These are phyloP conservation scores for Stagonosporopsis chrysanthemi DNA, from an alignment of 2,329 filamentous ascomycete genomes.

Conservation along the genomic window DNA sequence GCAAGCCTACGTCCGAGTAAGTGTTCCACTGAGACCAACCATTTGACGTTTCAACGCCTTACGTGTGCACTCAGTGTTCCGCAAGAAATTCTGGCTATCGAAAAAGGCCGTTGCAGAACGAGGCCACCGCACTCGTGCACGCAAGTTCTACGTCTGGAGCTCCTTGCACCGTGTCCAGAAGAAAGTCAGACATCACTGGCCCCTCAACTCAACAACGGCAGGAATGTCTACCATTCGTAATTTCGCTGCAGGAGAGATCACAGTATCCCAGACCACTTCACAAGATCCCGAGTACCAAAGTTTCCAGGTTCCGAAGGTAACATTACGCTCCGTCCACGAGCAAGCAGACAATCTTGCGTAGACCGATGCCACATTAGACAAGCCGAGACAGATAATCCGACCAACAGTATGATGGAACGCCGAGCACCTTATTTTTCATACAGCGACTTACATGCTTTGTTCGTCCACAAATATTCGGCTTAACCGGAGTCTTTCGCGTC, in stretches of 20 bases:
- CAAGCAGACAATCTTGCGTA: not conserved
- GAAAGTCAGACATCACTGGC: not conserved
- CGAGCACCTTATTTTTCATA: no score
- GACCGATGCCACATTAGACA: no score
- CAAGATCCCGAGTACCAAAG: not conserved
- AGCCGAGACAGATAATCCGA: no score
- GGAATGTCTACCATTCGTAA: slow-evolving; percentile 5
- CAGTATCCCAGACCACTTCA: not conserved
- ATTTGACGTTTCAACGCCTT: not conserved
- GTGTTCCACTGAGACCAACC: not conserved
- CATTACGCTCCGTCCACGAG: not conserved
- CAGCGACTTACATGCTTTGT: no score
- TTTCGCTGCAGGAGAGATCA: not conserved
- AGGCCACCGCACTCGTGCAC: not conserved
- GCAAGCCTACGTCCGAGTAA: slow-evolving; percentile 21
- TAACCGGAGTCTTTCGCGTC: no score
- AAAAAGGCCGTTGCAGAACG: not conserved
- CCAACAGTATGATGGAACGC: no score
- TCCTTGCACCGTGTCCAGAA: slow-evolving; percentile 3
- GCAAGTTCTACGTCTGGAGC: slow-evolving; percentile 1
- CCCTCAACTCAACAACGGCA: slow-evolving; percentile 6
- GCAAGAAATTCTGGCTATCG: not conserved
- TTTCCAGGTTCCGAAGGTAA: not conserved
- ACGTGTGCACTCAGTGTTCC: not conserved
- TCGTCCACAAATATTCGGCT: no score